Conservation (phyloP, 1,284 basidiomycete genomes). For the Pseudozyma sp. region DNA sequence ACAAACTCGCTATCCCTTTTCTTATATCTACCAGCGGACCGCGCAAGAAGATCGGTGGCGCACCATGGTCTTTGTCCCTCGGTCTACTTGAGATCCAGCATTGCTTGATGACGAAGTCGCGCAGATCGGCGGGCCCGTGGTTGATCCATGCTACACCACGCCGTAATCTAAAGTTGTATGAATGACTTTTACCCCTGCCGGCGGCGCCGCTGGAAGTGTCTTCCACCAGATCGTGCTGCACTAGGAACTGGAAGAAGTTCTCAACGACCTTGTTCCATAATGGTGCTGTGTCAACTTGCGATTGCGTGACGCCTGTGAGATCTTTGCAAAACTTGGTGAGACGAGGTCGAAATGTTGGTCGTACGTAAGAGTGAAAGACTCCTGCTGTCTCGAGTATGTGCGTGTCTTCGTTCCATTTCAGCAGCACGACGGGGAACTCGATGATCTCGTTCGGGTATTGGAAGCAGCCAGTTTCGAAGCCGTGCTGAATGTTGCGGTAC, state of each 20-base stretch:
- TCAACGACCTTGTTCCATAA: conserved; percentile 79
- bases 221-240: conserved; percentile 70
- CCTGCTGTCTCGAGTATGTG: conserved; percentile 75
- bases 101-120: conserved; percentile 81
- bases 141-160: conserved; percentile 71
- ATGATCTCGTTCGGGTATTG: conserved; percentile 85
- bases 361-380: conserved; percentile 88
- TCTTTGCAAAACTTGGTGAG: conserved; percentile 85
- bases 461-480: conserved; percentile 66
- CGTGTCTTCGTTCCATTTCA: conserved; percentile 75
- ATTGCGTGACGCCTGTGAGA: conserved; percentile 92
- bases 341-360: conserved; percentile 84
- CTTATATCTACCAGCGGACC: conserved; percentile 67
- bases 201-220: conserved; percentile 8
- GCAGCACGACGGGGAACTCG: conserved; percentile 89
- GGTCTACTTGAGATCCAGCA: conserved; percentile 77
- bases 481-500: conserved; percentile 41
- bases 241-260: conserved; percentile 77
- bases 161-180: conserved; percentile 24
- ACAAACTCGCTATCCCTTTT: conserved; percentile 56
- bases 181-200: conserved; percentile 9
- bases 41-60: conserved; percentile 52
- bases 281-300: conserved; percentile 84
- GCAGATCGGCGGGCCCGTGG: conserved; percentile 75
- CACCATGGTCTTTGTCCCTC: conserved; percentile 13